Base-by-base conservation (phyloP, 768 basidiomycete species). In the Termitomyces sp. region DNA sequence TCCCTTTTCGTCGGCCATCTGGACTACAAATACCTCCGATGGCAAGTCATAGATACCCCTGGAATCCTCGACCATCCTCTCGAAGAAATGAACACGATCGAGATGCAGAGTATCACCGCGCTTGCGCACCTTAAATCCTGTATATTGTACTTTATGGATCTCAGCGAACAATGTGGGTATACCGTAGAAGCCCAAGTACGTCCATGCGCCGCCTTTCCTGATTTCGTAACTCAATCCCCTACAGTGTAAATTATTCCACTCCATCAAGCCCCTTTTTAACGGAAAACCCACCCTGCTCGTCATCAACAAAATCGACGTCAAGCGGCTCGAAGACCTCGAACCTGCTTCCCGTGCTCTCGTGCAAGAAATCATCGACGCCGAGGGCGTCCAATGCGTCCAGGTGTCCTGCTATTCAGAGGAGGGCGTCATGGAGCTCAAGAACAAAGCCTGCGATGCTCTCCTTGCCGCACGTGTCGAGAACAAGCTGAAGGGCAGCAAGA, bases 71-170 rank as follows among this genome's bases (percentile, higher is more conserved):
- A 99, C 70, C 97, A 98, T 71, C 95, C 96, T 2, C 79, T 98
- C 33, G 96, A 99, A 73, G 97, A 99, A 52, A 98, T 99, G 97
- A 98, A 98, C 79, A 98, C 95, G 59, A 99, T 99, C 65, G 97
- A 99, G 76, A 99, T 98, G 96, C 97, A 99, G 79, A 95, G 92
- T 65, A 97, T 97, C 70, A 98, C 96, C 38, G 97, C 97, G 14
- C 78, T 99, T 60, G 97, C 97, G 7, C 97, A 99, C 74, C 76
- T 99, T 46, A 93, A 97, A 74, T 85, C 87, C 63, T 95, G 93
- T 68, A 81, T 98, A 10, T 74, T 99, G 70, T 99, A 98, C 76
- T 99, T 98, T 70, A 98, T 99, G 94, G 97, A 99, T 72, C 81
- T 98, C 32, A 92, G 89, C 62, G 97, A 98, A 74, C 97, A 99